Base-by-base conservation (phyloP, 2,329 filamentous ascomycete genomes). In the Stachybotrys chlorohalonatus region DNA sequence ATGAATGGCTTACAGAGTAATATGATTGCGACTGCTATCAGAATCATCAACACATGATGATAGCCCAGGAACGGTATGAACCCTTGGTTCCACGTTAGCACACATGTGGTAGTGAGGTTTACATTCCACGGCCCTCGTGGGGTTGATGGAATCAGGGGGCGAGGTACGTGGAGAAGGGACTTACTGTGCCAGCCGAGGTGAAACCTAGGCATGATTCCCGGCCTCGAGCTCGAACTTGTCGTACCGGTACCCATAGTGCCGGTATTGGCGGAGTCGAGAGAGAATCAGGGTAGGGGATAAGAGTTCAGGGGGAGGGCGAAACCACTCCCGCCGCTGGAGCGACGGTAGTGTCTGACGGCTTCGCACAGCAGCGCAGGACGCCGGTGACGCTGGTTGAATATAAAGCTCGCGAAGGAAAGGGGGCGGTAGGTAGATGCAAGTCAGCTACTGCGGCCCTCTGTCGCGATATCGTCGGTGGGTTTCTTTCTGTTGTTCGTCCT, bases 1-100 rank as follows among this genome's bases (percentile, higher is more conserved):
- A 36, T 32, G 54, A 39, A 49, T n/a, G 36, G 81, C 90, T 75
- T 78, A 96, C 92, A 97, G 62, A 99, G 80, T 68, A 99, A 78
- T 71, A 99, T 95, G 66, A 99, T 96, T 49, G 92, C 84, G 56
- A 96, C 77, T 54, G 89, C 92, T 67, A 99, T 96, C 62, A 99
- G 76, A 64, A 99, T 90, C 94, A 99, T 99, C 71, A 99, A 82
- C 61, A 97, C 87, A 83, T 99, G 83, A 68, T 87, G 85, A 66
- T 87, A 87, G 61, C 85, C 85, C 56, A 87, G 77, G 68, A 87
- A 87, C 62, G 85, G 85, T 68, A 87, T 74, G 63, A 81, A 83
- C 66, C 83, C 84, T 85, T 6, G 46, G 48, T 49, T 51, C 51
- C 45, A 52, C n/a, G 60, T 69, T 59, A 66, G 64, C 53, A 52